Base-by-base conservation (phyloP, 129 eudicot species). In the Escallonia rubra region DNA sequence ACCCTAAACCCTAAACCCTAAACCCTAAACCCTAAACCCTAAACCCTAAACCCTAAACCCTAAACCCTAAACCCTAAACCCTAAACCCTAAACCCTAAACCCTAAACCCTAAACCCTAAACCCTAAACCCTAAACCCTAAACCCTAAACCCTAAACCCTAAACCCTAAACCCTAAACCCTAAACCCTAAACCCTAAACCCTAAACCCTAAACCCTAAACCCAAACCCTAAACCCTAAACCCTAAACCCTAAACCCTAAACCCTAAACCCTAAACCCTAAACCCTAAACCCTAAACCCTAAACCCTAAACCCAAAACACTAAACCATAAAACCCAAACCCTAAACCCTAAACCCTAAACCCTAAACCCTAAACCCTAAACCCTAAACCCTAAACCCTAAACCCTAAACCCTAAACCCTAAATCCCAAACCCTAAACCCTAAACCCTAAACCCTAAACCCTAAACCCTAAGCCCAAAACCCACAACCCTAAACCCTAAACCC, bases 251-350 rank as follows among this genome's bases (percentile, higher is more conserved):
- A 52, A 52, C 5, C 57, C 57, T 13, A 8, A 52, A 52, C 12
- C 57, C 57, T 13, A 8, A 52, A 52, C 57, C 57, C 57, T 52
- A 52, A 52, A 52, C 57, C 61, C 61, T 15, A 56, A 56, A 56
- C 61, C 61, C 61, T 56, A 56, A 56, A 56, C 61, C 61, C 61
- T 56, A 12, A 56, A 56, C 49, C 49, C 49, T 45, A n/a, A n/a
- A n/a, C n/a, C n/a, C n/a, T n/a, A n/a, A n/a, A n/a, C n/a, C n/a
- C n/a, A n/a, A n/a, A n/a, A n/a, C n/a, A n/a, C n/a, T n/a, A 45
- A 45, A 45, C 49, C 49, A 4, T 45, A 45, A 45, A 45, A 4
- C 49, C 34, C 39, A 12, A 45, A 45, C 49, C 49, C 49, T 45
- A 45, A 45, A 45, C 49, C 49, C 49, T 45, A 45, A 45, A 45